Conservation (phyloP, 805 yeast genomes). For the Suhomyces faveliae region DNA sequence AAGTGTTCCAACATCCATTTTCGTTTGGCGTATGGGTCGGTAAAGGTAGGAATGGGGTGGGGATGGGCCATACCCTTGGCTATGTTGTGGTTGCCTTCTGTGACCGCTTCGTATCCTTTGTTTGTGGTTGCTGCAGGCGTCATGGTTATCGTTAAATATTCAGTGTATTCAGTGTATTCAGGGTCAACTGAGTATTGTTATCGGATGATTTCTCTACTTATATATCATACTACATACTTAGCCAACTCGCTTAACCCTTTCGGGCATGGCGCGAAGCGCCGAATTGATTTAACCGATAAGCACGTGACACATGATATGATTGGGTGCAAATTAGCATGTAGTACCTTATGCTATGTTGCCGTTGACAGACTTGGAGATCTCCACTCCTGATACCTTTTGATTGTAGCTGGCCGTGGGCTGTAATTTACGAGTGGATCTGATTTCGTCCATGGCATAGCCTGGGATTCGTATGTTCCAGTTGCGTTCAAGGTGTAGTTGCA, state of each 20-base stretch:
- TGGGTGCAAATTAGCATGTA: no score
- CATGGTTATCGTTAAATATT: constrained; percentile 5
- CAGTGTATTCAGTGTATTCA: no score
- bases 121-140: constrained; percentile 20
- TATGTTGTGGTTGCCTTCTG: constrained; percentile 60
- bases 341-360: constrained; percentile 30
- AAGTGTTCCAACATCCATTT: constrained; percentile 64
- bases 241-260: not conserved
- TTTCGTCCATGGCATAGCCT: constrained; percentile 89
- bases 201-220: not conserved
- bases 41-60: constrained; percentile 51
- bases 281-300: no score
- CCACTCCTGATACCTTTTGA: constrained; percentile 69
- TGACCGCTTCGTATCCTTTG: constrained; percentile 41
- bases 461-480: constrained; percentile 96
- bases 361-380: constrained; percentile 59
- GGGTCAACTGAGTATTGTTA: no score
- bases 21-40: constrained; percentile 48
- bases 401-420: constrained; percentile 60
- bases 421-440: constrained; percentile 73
- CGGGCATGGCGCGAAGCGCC: not conserved
- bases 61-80: constrained; percentile 55
- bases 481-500: constrained; percentile 86
- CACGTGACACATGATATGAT: no score
- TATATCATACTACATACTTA: not conserved